A percentile compares a stretch with the other conserved stretches of the same genome.
phyloP scores from a whole-genome alignment of 2,329 filamentous ascomycete species.

The Laburnicola sp. region DNA sequence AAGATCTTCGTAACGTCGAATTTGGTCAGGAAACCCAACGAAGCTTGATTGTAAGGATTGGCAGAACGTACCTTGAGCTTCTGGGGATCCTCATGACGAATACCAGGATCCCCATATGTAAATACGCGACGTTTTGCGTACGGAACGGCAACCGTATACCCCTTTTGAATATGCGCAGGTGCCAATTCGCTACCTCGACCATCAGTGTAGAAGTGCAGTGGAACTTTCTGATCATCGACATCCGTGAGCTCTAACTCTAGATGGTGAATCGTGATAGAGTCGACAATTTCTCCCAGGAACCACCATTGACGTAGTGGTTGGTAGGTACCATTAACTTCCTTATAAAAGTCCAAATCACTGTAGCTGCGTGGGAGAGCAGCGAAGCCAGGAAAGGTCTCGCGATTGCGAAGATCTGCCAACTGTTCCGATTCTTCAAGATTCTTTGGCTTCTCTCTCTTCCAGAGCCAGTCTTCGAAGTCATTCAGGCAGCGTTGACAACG shows the following conservation, averaged over 20 bases:
- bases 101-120: conserved; percentile 19
- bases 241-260: conserved; percentile 31
- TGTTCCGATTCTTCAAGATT: conserved; percentile 10
- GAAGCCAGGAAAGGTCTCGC: conserved; percentile 23
- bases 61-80: conserved; percentile 22
- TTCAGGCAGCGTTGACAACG: too few species aligned
- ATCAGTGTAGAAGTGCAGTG: conserved; percentile 34
- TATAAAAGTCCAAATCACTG: conserved; percentile 14
- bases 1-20: conserved; percentile 20
- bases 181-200: conserved; percentile 28
- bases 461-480: too few species aligned
- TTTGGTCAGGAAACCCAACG: conserved; percentile 11
- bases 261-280: conserved; percentile 19
- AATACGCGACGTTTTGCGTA: conserved; percentile 17
- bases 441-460: too few species aligned
- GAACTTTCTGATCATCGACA: conserved; percentile 25
- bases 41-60: conserved; percentile 11
- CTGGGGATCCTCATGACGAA: conserved; percentile 19
- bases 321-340: conserved; percentile 8
- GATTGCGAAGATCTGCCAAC: conserved; percentile 20
- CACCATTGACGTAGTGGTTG: conserved; percentile 25
- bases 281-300: conserved; percentile 29
- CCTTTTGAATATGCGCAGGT: conserved; percentile 17
- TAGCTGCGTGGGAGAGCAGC: conserved; percentile 18
- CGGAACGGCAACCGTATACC: conserved; percentile 24